Evolutionary conservation across 2,329 filamentous ascomycete genomes (phyloP).

Genomic region (Alternaria solani): DNA sequence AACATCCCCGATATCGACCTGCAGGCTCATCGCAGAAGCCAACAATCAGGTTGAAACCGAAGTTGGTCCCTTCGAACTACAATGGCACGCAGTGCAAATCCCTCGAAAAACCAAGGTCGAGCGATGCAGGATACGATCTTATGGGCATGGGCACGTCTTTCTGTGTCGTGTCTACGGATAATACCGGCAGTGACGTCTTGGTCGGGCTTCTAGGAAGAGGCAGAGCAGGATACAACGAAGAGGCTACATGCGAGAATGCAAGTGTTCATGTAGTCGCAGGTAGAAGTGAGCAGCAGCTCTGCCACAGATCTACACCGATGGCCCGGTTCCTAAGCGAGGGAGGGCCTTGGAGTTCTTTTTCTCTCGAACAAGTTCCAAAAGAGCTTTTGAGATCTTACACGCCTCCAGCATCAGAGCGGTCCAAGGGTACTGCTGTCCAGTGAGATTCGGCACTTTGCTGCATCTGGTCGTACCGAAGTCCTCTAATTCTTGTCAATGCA

Average conservation of each 20-base stretch:
- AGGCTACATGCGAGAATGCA: neutral
- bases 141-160: neutral
- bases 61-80: neutral
- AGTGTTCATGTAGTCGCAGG: neutral
- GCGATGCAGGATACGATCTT: neutral
- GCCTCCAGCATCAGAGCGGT: neutral
- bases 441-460: neutral
- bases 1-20: constrained; percentile 25
- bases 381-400: neutral
- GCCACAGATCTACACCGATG: constrained; percentile 5
- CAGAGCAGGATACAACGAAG: constrained; percentile 12
- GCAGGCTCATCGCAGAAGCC: neutral
- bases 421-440: neutral
- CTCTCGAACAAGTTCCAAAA: neutral
- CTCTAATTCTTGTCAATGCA: neutral
- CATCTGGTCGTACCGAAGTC: neutral
- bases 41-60: constrained; percentile 4
- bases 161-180: neutral
- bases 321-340: constrained; percentile 18
- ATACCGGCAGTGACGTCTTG: neutral
- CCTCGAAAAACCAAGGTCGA: neutral
- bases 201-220: neutral
- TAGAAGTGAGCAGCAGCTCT: neutral
- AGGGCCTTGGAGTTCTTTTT: constrained; percentile 18
- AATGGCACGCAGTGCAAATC: neutral